Evolutionary conservation across 2,329 filamentous ascomycete genomes (phyloP).

Genomic region (Pseudogymnoascus sp.): DNA sequence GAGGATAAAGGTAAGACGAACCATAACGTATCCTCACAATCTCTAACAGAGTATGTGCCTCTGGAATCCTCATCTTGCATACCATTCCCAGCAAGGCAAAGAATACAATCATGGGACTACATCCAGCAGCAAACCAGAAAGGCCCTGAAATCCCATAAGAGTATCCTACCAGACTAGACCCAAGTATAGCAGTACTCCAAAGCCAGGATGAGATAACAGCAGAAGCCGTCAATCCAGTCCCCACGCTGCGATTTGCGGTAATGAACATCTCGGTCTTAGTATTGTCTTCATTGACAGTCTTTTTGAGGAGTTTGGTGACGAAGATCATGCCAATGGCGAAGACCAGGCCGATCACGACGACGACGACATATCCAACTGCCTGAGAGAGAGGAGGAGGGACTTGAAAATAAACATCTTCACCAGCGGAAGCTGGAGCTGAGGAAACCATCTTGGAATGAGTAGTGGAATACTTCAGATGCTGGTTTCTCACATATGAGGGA

Average conservation of each 20-base stretch:
- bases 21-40: constrained; percentile 47
- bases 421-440: background rate
- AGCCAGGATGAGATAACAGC: constrained; percentile 50
- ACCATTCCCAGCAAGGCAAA: constrained; percentile 45
- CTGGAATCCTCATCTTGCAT: constrained; percentile 45
- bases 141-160: constrained; percentile 47
- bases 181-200: constrained; percentile 46
- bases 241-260: constrained; percentile 44
- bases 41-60: constrained; percentile 48
- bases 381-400: constrained; percentile 31
- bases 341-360: constrained; percentile 34
- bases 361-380: constrained; percentile 37
- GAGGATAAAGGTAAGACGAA: constrained; percentile 10
- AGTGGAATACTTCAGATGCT: background rate
- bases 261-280: constrained; percentile 50
- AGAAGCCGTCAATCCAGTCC: constrained; percentile 45
- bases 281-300: constrained; percentile 44
- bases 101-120: constrained; percentile 49
- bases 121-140: constrained; percentile 48
- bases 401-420: constrained; percentile 10
- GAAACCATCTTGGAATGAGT: background rate
- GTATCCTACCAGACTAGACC: constrained; percentile 44
- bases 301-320: constrained; percentile 40
- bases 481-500: background rate
- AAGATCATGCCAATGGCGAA: constrained; percentile 42